phyloP scores from a whole-genome alignment of 179 eudicot species.

The Heliamphora pulchella region DNA sequence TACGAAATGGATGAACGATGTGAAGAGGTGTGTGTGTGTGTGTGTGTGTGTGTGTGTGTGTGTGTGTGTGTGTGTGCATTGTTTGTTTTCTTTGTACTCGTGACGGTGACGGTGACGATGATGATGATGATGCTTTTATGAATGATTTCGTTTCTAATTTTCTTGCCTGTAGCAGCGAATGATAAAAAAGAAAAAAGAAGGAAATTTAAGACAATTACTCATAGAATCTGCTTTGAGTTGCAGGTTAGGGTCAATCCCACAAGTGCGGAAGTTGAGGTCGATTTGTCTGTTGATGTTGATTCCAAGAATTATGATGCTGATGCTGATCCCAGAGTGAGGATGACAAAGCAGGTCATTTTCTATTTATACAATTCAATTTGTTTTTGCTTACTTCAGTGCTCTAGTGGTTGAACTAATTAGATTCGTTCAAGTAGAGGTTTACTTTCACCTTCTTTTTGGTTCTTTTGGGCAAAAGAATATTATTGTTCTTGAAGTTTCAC shows the following conservation, averaged over 20 bases:
- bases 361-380: background rate
- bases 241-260: conserved; percentile 68
- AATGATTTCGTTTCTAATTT: background rate
- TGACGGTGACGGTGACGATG: no score
- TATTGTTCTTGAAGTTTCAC: background rate
- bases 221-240: conserved; percentile 10
- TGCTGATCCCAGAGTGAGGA: conserved; percentile 22
- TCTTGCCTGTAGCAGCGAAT: background rate
- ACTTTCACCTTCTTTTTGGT: background rate
- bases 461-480: background rate
- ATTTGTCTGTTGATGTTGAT: conserved; percentile 53
- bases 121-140: background rate
- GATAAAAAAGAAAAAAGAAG: background rate
- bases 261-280: conserved; percentile 58
- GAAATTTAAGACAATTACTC: background rate
- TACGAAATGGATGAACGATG: conserved; percentile 75
- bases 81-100: background rate
- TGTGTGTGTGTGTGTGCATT: background rate
- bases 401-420: conserved; percentile 2
- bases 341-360: conserved; percentile 53
- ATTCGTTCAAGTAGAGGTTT: background rate
- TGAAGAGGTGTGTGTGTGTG: conserved; percentile 41
- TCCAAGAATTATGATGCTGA: conserved; percentile 41
- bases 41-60: no score
- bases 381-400: background rate